These are phyloP conservation scores for Colletotrichum lini DNA, from an alignment of 2,329 filamentous ascomycete species.

Conservation along the genomic window DNA sequence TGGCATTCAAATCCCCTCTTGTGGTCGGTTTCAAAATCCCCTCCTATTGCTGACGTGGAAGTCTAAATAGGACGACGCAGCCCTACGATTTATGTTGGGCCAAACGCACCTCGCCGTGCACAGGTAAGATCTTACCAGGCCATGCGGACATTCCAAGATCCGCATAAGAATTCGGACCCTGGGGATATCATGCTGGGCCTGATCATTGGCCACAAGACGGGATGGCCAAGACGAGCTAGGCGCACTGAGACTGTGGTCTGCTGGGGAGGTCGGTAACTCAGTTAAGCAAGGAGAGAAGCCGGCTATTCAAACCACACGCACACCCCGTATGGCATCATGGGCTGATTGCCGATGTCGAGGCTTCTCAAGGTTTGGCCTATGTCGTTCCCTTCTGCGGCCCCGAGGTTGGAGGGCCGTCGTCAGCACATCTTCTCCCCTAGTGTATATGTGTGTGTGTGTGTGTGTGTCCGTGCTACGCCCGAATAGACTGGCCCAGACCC, in stretches of 20 bases:
- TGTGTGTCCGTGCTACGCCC: no score
- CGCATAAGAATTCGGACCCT: slow-evolving; percentile 3
- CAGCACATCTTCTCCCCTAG: background rate
- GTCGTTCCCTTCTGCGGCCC: no score
- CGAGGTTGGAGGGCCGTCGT: no score
- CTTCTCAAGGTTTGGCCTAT: background rate
- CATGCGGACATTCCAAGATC: background rate
- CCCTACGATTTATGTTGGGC: background rate
- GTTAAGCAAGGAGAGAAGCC: background rate
- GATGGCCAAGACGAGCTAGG: slow-evolving; percentile 11
- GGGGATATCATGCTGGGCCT: slow-evolving; percentile 4
- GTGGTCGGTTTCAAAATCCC: slow-evolving; percentile 1
- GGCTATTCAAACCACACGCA: background rate
- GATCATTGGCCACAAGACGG: background rate
- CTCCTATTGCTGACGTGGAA: slow-evolving; percentile 9
- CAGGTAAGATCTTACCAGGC: background rate
- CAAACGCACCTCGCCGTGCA: background rate
- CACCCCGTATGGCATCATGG: no score
- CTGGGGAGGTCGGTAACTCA: background rate
- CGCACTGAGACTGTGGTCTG: background rate
- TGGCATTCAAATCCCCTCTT: background rate
- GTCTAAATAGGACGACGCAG: slow-evolving; percentile 10
- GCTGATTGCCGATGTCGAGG: background rate
- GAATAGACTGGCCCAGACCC: no score
- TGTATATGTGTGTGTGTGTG: no score